Evolutionary conservation across 2,329 filamentous ascomycete species (phyloP).

Genomic region (Trichoderma koningii): DNA sequence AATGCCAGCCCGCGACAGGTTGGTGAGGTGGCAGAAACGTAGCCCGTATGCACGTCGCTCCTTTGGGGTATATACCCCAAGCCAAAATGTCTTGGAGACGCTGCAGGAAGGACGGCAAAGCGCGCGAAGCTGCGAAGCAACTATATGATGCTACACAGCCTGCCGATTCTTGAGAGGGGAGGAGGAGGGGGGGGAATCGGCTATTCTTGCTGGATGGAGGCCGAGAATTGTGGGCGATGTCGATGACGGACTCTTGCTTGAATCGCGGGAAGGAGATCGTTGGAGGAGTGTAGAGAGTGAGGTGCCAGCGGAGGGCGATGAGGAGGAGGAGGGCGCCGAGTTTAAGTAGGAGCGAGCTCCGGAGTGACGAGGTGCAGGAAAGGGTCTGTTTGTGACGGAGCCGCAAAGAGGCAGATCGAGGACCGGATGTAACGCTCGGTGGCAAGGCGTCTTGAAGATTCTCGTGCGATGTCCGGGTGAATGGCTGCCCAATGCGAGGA

Average conservation of each 20-base stretch:
- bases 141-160: conserved; percentile 22
- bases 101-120: conserved; percentile 24
- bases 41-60: conserved; percentile 28
- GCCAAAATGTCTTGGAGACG: conserved; percentile 24
- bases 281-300: conserved; percentile 1
- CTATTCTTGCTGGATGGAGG: conserved; percentile 23
- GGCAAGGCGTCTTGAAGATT: conserved; percentile 4
- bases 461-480: conserved; percentile 20
- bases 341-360: conserved; percentile 7
- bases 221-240: conserved; percentile 10
- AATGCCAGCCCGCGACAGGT: conserved; percentile 27
- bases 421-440: conserved; percentile 23
- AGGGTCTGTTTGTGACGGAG: conserved; percentile 13
- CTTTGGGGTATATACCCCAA: conserved; percentile 25
- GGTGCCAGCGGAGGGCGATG: neutral
- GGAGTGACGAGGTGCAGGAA: conserved; percentile 11
- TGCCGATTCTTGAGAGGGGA: conserved; percentile 10
- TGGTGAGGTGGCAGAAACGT: conserved; percentile 29
- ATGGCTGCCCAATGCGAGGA: conserved; percentile 4
- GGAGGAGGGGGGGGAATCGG: conserved; percentile 7
- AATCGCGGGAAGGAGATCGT: neutral
- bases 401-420: conserved; percentile 25
- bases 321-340: neutral
- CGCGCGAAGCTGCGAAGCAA: conserved; percentile 20
- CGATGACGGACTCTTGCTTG: conserved; percentile 10